Percentiles rank a stretch among this genome's conserved stretches.
These are phyloP conservation scores for Candida taoyuanica DNA, from an alignment of 805 yeast species.

Conservation along the genomic window DNA sequence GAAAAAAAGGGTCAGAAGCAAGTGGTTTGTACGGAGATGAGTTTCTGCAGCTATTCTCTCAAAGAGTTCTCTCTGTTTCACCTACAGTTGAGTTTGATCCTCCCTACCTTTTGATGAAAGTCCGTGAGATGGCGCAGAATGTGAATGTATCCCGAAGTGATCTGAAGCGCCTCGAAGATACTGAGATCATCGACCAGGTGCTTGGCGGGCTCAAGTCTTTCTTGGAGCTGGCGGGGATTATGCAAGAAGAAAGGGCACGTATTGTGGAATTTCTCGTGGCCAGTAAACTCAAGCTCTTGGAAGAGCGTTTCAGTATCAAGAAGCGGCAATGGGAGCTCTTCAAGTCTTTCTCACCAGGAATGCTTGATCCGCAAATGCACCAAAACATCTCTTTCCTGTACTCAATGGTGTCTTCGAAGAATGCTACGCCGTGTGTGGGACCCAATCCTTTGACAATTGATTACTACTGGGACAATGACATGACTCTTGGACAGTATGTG, in stretches of 20 bases:
- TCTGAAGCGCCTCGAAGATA: conserved; percentile 22
- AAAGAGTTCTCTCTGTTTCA: conserved; percentile 70
- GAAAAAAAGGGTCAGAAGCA: conserved; percentile 9
- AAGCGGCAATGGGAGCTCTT: conserved; percentile 67
- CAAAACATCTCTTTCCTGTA: conserved; percentile 75
- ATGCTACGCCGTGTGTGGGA: conserved; percentile 89
- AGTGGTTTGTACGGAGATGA: conserved; percentile 31
- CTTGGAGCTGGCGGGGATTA: conserved; percentile 4
- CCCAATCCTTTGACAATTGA: conserved; percentile 84
- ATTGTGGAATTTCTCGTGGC: conserved; percentile 31
- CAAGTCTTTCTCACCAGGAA: conserved; percentile 44
- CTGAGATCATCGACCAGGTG: conserved; percentile 8
- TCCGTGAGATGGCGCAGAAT: conserved; percentile 46
- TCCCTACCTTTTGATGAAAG: conserved; percentile 58
- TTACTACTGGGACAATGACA: conserved; percentile 86
- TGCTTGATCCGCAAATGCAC: conserved; percentile 68
- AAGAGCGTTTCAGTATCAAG: conserved; percentile 29
- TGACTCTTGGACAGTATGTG: conserved; percentile 82
- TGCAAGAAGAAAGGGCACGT: conserved; percentile 26
- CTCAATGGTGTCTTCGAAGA: conserved; percentile 76
- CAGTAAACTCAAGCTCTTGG: conserved; percentile 28
- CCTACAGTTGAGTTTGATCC: conserved; percentile 74
- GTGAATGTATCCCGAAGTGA: conserved; percentile 26
- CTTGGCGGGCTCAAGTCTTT: conserved; percentile 16
- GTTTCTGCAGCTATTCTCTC: conserved; percentile 36